These are phyloP conservation scores for Ceratobasidium sp. DNA, from an alignment of 1,284 basidiomycete species.

Conservation along the genomic window DNA sequence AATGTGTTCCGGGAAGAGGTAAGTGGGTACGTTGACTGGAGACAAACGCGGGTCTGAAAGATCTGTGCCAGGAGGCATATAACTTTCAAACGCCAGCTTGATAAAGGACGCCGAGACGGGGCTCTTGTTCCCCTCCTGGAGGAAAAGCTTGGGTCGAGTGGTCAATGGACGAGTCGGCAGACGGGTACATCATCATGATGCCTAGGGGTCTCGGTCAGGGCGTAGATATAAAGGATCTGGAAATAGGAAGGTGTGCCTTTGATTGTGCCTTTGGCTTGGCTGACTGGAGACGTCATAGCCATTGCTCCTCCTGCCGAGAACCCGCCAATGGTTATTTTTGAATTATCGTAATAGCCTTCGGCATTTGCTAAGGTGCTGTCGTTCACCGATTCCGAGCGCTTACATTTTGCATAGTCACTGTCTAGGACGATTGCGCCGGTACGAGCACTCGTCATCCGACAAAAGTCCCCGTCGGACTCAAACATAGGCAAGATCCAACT, in stretches of 20 bases:
- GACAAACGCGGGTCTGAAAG: background rate
- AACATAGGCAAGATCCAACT: constrained; percentile 6
- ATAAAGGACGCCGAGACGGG: background rate
- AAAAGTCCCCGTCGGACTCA: constrained; percentile 29
- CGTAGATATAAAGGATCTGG: background rate
- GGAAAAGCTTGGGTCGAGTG: background rate
- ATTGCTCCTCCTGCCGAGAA: constrained; percentile 24
- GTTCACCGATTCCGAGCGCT: background rate
- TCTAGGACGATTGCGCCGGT: constrained; percentile 17
- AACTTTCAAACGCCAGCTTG: background rate
- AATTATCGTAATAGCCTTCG: constrained; percentile 24
- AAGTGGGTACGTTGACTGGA: background rate
- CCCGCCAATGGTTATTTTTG: constrained; percentile 15
- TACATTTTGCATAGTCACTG: constrained; percentile 25
- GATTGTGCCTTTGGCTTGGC: background rate
- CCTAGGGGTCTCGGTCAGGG: background rate
- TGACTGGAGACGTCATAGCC: constrained; percentile 1
- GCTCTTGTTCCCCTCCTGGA: background rate
- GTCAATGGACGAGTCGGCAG: background rate
- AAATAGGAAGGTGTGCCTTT: background rate
- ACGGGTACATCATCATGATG: constrained; percentile 1
- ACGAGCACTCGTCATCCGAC: background rate
- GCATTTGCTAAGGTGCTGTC: background rate
- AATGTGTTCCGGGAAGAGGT: constrained; percentile 11
- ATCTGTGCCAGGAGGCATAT: background rate